These are phyloP conservation scores for Beauveria brongniartii DNA, from an alignment of 2,329 filamentous ascomycete species.

Conservation along the genomic window DNA sequence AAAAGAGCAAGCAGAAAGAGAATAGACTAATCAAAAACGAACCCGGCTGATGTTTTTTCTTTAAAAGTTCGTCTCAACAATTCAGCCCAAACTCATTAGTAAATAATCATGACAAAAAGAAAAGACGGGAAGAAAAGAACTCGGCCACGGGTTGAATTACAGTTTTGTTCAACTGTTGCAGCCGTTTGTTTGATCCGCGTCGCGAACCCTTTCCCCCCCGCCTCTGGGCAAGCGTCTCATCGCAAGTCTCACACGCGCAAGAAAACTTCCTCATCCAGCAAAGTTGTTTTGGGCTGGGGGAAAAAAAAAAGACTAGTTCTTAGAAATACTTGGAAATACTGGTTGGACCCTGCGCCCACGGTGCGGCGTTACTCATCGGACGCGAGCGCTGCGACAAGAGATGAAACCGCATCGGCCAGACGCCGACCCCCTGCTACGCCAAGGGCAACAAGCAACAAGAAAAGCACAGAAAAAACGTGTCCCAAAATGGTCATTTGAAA, in stretches of 20 bases:
- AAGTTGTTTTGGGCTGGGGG: neutral
- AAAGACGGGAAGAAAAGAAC: neutral
- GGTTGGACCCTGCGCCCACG: neutral
- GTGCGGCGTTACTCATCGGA: neutral
- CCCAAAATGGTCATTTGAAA: neutral
- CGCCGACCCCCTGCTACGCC: neutral
- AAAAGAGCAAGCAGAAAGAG: neutral
- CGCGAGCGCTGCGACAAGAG: neutral
- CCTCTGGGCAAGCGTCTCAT: neutral
- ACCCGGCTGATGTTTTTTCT: neutral
- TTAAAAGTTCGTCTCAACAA: conserved; percentile 5
- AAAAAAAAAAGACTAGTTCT: too few relatives aligned
- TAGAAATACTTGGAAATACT: too few relatives aligned
- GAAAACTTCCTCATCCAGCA: neutral
- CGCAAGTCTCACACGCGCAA: conserved; percentile 3
- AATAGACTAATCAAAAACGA: too few relatives aligned
- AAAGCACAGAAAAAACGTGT: neutral
- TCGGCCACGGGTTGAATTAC: neutral
- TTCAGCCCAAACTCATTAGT: neutral
- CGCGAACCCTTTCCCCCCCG: neutral
- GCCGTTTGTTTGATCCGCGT: conserved; percentile 10
- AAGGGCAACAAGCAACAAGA: neutral
- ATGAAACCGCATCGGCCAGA: conserved; percentile 1
- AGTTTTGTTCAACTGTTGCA: neutral
- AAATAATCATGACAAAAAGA: neutral